These are phyloP conservation scores for Aspergillus saccharolyticus DNA, from an alignment of 495 filamentous ascomycete species.

Conservation along the genomic window DNA sequence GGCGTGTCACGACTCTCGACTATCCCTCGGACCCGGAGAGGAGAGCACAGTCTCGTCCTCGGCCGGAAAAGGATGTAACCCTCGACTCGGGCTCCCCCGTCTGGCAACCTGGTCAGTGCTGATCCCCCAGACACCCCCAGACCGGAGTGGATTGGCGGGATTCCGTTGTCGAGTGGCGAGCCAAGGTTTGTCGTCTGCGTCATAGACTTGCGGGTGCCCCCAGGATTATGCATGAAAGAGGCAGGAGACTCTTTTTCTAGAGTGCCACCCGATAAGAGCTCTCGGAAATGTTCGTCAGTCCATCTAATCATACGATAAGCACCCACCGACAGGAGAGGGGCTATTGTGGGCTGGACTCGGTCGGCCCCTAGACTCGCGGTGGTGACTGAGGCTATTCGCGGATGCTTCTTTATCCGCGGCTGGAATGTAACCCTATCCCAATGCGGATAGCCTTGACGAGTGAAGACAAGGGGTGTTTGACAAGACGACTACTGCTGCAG, in stretches of 20 bases:
- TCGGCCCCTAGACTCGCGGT: too few species aligned
- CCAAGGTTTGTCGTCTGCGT: not conserved
- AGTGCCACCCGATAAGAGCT: not conserved
- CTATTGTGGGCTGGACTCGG: not conserved
- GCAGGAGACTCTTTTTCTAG: too few species aligned
- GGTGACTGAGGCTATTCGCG: not conserved
- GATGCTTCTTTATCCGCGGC: not conserved
- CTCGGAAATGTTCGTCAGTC: not conserved
- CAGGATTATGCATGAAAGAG: too few species aligned
- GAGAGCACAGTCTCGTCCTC: not conserved
- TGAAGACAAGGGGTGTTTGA: not conserved
- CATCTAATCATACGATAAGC: not conserved
- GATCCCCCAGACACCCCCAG: not conserved
- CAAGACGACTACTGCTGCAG: not conserved
- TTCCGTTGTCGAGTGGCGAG: not conserved
- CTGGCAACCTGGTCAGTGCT: not conserved
- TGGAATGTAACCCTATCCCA: not conserved
- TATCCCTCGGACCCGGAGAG: too few species aligned
- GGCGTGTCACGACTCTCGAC: not conserved
- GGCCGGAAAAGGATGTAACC: not conserved
- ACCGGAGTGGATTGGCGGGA: not conserved
- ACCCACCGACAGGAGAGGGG: not conserved
- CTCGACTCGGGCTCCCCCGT: not conserved
- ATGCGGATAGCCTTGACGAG: not conserved
- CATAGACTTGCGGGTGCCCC: not conserved